Evolutionary conservation across 129 eudicot genomes (phyloP).

Genomic region (Rutidosis leptorrhynchoides): DNA sequence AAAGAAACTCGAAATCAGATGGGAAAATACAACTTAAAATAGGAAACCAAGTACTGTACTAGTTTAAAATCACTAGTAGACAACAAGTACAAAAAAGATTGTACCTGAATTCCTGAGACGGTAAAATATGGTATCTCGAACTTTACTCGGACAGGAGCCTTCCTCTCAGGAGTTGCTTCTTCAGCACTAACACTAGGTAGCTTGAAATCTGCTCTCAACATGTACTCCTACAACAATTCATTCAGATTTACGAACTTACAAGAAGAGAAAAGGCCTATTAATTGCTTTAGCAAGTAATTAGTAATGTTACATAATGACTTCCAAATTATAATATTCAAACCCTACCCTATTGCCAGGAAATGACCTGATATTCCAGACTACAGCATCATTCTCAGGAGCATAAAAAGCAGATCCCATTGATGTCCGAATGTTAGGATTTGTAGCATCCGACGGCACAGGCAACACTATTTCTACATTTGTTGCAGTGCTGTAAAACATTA

Average conservation of each 20-base stretch:
- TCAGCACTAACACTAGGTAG: constrained; percentile 75
- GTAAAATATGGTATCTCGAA: constrained; percentile 95
- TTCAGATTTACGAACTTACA: too few species aligned
- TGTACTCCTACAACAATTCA: constrained; percentile 58
- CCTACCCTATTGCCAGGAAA: constrained; percentile 86
- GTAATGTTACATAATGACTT: too few species aligned
- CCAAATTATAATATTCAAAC: too few species aligned
- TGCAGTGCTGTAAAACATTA: constrained; percentile 82
- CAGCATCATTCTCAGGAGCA: constrained; percentile 79
- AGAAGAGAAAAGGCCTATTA: too few species aligned
- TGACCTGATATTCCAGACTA: constrained; percentile 75
- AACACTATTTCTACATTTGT: constrained; percentile 71
- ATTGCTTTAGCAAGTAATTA: too few species aligned
- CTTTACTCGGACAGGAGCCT: constrained; percentile 78
- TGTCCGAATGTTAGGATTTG: constrained; percentile 73
- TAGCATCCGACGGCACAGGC: constrained; percentile 78
- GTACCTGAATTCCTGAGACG: constrained; percentile 91
- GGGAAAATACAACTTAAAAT: too few species aligned
- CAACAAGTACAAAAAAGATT: too few species aligned
- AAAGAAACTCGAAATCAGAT: too few species aligned
- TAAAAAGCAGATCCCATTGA: constrained; percentile 82
- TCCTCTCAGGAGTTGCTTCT: constrained; percentile 60
- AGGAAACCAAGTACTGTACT: too few species aligned
- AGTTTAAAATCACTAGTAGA: too few species aligned
- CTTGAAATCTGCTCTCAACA: constrained; percentile 68